phyloP scores from a whole-genome alignment of 306 rosid species.

The Alnus glutinosa region DNA sequence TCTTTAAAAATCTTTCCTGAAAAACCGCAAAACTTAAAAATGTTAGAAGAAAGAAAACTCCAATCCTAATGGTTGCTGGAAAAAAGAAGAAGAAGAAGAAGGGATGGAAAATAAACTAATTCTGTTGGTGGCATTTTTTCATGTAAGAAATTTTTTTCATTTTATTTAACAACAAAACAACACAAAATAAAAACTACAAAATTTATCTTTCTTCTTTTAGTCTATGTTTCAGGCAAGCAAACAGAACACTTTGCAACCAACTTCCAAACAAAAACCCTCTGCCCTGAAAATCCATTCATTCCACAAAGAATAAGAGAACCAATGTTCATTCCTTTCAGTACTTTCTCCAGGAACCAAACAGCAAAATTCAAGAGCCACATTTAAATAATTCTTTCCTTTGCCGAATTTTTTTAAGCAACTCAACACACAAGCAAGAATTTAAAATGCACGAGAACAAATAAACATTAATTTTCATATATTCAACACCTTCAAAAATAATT shows the following conservation, averaged over 20 bases:
- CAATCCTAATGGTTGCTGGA: neutral
- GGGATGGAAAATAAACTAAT: neutral
- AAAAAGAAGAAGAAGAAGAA: too few species aligned
- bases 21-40: neutral
- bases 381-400: neutral
- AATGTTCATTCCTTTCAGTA: neutral
- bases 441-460: neutral
- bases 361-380: neutral
- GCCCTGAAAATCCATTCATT: neutral
- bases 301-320: neutral
- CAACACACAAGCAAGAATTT: neutral
- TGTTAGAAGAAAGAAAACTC: neutral
- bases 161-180: neutral
- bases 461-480: neutral
- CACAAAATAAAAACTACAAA: neutral
- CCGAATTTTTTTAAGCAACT: neutral
- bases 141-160: neutral
- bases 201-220: neutral
- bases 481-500: neutral
- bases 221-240: neutral
- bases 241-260: neutral
- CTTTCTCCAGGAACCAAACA: neutral
- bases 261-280: neutral
- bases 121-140: neutral
- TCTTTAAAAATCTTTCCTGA: slow-evolving; percentile 12